phyloP scores from a whole-genome alignment of 2,329 filamentous ascomycete species.

The Aureobasidium sp. region DNA sequence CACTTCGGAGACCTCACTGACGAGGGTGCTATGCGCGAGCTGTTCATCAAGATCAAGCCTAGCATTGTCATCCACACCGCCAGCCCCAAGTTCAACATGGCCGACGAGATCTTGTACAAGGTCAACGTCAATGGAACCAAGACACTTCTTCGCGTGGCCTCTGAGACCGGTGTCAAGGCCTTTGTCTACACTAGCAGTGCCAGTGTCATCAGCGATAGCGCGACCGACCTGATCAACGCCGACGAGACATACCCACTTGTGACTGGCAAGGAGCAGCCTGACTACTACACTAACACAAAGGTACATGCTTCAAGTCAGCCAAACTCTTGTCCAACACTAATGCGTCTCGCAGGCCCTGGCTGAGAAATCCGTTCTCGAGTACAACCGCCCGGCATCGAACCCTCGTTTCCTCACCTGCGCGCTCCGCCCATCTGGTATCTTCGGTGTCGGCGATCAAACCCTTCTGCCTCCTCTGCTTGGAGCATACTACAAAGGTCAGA shows the following conservation, averaged over 20 bases:
- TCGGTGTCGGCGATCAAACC: conserved; percentile 45
- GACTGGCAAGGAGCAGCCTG: conserved; percentile 40
- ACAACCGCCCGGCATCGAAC: conserved; percentile 37
- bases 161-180: conserved; percentile 44
- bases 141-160: conserved; percentile 40
- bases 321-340: neutral
- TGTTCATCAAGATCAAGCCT: conserved; percentile 39
- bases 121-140: conserved; percentile 48
- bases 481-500: conserved; percentile 42
- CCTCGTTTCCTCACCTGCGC: conserved; percentile 43
- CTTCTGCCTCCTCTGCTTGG: conserved; percentile 38
- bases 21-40: conserved; percentile 32
- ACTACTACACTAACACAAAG: conserved; percentile 47
- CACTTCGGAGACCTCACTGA: conserved; percentile 46
- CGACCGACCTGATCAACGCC: conserved; percentile 41
- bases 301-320: conserved; percentile 17
- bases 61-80: conserved; percentile 46
- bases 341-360: conserved; percentile 34
- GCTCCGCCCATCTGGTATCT: conserved; percentile 46
- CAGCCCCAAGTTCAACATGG: conserved; percentile 36
- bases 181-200: conserved; percentile 49
- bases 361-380: conserved; percentile 41
- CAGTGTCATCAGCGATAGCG: conserved; percentile 42
- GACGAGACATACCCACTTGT: conserved; percentile 43
- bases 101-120: conserved; percentile 39